Conservation (phyloP, 441 rosid species). For the Populus tomentosa region DNA sequence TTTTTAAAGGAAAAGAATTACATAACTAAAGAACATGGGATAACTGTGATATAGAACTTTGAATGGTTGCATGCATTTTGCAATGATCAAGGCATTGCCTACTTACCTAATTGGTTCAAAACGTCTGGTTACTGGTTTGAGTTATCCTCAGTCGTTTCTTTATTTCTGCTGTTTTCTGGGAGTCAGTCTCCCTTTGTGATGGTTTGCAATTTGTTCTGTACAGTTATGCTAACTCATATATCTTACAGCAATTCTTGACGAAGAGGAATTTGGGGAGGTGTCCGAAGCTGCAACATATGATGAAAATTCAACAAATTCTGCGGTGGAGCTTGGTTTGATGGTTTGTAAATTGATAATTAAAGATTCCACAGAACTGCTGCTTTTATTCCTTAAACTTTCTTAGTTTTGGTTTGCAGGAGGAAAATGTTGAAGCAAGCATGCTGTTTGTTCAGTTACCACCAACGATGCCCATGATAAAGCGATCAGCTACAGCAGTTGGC, state of each 20-base stretch:
- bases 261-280: constrained; percentile 59
- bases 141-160: neutral
- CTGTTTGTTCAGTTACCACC: constrained; percentile 61
- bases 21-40: neutral
- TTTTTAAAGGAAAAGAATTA: neutral
- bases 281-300: constrained; percentile 42
- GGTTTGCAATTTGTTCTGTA: neutral
- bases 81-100: neutral
- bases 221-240: neutral
- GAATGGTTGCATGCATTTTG: neutral
- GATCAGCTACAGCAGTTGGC: constrained; percentile 28
- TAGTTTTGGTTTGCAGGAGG: constrained; percentile 45
- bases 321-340: constrained; percentile 60
- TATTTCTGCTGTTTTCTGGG: neutral
- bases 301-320: constrained; percentile 49
- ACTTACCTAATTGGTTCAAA: neutral
- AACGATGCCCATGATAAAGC: constrained; percentile 47
- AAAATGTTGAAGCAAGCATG: constrained; percentile 49
- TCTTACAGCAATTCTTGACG: constrained; percentile 56
- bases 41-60: neutral
- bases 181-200: neutral
- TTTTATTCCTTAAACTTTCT: constrained; percentile 12
- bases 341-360: constrained; percentile 28
- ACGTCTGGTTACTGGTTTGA: neutral
- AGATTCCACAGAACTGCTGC: neutral